These are phyloP conservation scores for Hippophae rhamnoides DNA, from an alignment of 306 rosid genomes.

Conservation along the genomic window DNA sequence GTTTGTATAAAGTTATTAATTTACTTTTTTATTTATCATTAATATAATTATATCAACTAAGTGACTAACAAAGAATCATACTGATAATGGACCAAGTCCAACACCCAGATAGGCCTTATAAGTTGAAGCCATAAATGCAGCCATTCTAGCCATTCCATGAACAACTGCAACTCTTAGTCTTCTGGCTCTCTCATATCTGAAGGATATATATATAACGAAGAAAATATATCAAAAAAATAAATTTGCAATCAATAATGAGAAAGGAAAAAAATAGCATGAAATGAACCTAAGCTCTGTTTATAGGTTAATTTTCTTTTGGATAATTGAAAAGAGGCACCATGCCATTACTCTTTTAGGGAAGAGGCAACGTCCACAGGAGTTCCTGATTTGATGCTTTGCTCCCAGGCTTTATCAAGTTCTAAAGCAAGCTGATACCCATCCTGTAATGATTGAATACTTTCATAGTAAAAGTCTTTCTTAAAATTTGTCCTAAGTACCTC, in stretches of 20 bases:
- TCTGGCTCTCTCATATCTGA: constrained; percentile 68
- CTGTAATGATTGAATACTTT: constrained; percentile 34
- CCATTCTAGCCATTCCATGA: constrained; percentile 99
- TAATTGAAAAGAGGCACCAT: constrained; percentile 7
- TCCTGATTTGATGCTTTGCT: constrained; percentile 41
- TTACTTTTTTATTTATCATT: constrained; percentile 11
- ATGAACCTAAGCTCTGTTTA: too few species aligned
- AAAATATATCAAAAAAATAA: background rate
- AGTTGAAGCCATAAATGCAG: constrained; percentile 92
- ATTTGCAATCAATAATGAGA: background rate
- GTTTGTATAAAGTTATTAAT: constrained; percentile 1
- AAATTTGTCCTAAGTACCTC: too few species aligned
- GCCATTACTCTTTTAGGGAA: constrained; percentile 54
- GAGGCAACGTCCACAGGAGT: constrained; percentile 51
- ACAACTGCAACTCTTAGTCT: constrained; percentile 66
- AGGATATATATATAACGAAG: background rate
- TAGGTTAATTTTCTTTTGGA: background rate
- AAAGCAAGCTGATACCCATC: constrained; percentile 84
- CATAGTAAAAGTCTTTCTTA: constrained; percentile 7
- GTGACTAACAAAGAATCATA: constrained; percentile 18
- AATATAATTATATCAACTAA: constrained; percentile 1
- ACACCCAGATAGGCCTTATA: constrained; percentile 83
- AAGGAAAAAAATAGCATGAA: background rate
- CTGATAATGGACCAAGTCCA: constrained; percentile 93
- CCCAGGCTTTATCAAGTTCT: constrained; percentile 69